Percentiles rank a stretch among this genome's conserved stretches.
phyloP scores from a whole-genome alignment of 2,329 filamentous ascomycete genomes.

The Fusarium nygamai region DNA sequence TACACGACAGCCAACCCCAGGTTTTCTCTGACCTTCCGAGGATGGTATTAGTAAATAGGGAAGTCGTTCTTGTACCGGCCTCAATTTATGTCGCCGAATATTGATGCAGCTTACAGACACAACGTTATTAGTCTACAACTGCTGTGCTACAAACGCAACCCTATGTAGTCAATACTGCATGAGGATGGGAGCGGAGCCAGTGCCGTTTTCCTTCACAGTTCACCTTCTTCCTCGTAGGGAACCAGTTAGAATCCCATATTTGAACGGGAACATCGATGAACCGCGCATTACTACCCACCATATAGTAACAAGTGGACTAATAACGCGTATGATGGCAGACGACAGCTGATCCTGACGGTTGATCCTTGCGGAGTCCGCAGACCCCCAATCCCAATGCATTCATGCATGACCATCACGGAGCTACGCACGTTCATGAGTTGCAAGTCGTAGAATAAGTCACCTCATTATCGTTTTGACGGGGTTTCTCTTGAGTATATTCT shows the following conservation, averaged over 20 bases:
- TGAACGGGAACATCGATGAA: no score
- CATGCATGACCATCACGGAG: not conserved
- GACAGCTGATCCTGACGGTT: not conserved
- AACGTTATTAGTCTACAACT: no score
- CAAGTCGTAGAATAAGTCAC: accelerated
- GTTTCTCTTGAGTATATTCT: not conserved
- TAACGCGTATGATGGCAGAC: no score
- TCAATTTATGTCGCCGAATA: no score
- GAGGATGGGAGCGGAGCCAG: accelerated
- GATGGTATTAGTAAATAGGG: not conserved
- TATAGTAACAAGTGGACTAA: accelerated
- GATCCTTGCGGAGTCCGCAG: not conserved
- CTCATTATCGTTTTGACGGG: no score
- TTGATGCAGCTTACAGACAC: no score
- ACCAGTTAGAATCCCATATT: accelerated
- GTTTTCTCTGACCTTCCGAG: not conserved
- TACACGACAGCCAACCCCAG: not conserved
- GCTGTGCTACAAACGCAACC: accelerated
- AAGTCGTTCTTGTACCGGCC: not conserved
- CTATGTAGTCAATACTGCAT: no score
- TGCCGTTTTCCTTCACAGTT: not conserved
- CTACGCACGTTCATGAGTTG: no score
- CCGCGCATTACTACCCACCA: not conserved
- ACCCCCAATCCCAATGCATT: accelerated
- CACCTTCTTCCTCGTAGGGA: not conserved